phyloP scores from a whole-genome alignment of 306 rosid genomes.

The Begonia fuchsioides region DNA sequence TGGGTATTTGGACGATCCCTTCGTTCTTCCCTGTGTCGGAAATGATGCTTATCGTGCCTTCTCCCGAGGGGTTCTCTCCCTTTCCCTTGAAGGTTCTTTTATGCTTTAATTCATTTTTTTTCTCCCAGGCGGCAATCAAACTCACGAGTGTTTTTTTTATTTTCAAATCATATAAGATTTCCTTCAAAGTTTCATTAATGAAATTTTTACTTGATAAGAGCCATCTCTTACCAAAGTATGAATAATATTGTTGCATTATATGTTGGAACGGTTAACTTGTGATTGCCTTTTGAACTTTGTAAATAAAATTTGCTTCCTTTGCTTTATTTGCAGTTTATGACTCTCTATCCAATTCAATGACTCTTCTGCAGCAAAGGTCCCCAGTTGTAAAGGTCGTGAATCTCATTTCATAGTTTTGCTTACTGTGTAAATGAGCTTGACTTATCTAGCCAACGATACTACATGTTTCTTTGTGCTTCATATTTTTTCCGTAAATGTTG shows the following conservation, averaged over 20 bases:
- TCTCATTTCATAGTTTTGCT: neutral
- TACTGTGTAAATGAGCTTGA: neutral
- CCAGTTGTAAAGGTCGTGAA: constrained; percentile 48
- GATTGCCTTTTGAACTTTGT: neutral
- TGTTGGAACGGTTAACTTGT: too few relatives aligned
- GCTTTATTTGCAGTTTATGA: constrained; percentile 49
- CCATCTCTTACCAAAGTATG: too few relatives aligned
- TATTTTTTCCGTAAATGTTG: too few relatives aligned
- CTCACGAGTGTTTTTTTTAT: too few relatives aligned
- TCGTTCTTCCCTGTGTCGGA: constrained; percentile 80
- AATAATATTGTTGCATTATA: too few relatives aligned
- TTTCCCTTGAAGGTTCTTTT: constrained; percentile 74
- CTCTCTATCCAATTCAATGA: constrained; percentile 38
- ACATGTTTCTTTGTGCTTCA: too few relatives aligned
- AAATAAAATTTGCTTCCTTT: neutral
- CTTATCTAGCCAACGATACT: too few relatives aligned
- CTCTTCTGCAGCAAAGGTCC: constrained; percentile 77
- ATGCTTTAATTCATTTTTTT: neutral
- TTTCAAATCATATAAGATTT: too few relatives aligned
- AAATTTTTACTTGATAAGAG: too few relatives aligned
- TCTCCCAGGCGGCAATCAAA: too few relatives aligned
- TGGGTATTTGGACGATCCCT: constrained; percentile 70
- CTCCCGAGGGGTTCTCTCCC: constrained; percentile 73
- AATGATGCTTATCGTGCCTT: constrained; percentile 76
- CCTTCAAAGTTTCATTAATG: too few relatives aligned